Base-by-base conservation (phyloP, 2,329 filamentous ascomycete genomes). In the Malbranchea cinnamomea region DNA sequence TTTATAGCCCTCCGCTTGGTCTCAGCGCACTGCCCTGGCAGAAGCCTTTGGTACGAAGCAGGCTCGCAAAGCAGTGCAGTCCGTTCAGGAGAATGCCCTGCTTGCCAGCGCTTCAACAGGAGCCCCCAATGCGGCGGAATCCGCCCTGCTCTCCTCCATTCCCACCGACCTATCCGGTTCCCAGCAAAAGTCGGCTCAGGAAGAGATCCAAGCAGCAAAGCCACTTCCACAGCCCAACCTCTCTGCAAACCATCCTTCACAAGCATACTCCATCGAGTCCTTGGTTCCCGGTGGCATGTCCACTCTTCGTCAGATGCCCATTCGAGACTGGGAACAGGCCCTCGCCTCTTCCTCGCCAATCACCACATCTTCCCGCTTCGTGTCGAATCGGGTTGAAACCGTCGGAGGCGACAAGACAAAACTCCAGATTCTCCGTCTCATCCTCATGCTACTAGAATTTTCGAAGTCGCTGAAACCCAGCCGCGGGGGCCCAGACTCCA, bases 21-120 rank as follows among this genome's bases (percentile, higher is more conserved):
- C 46, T 12, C 51, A 59, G 47, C 43, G 46, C 34, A 52, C 49
- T 20, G 56, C 55, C 17, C 50, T 65, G n/a, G 62, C 59, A 32
- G 53, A 60, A 42, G 55, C 59, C 15, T 65, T 65, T 41, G 61
- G 61, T 33, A 63, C 60, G 23, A 64, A 63, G 44, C 58, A 62
- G 44, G 57, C 62, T 16, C 56, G 57, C 40, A 63, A 63, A 44
- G 56, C 56, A 5, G 57, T 60, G 4, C 57, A 60, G 37, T 56
- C 57, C 23, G 45, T 58, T 38, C 57, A 59, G 26, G 59, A 63
- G 42, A 65, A 65, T 32, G 56, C 59, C 12, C 56, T 61, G 31
- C 49, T 61, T 11, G 55, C 57, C 29, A 56, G 49, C 27, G 49
- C 53, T 4, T 49, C 55, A 2, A 43, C 44, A 5, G 48, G 51